Conservation (phyloP, 1,139 yeast genomes). For the Pneumocystis canis region DNA sequence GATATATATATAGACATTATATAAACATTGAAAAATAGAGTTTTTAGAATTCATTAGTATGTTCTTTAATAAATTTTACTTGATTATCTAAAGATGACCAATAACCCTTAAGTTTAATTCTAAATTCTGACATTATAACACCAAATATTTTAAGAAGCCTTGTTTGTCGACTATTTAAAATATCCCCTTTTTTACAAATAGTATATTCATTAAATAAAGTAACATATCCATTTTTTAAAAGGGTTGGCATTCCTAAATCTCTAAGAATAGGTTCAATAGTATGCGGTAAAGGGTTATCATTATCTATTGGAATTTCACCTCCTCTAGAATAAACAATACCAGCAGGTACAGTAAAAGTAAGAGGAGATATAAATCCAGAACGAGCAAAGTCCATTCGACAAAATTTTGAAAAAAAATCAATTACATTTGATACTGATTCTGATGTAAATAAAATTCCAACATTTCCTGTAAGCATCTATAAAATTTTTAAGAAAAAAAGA, state of each 20-base stretch:
- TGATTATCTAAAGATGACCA: conserved; percentile 25
- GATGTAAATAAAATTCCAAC: conserved; percentile 80
- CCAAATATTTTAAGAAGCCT: conserved; percentile 89
- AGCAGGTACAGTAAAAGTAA: conserved; percentile 70
- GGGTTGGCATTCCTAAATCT: conserved; percentile 81
- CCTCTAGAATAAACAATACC: conserved; percentile 92
- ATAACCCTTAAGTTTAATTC: conserved; percentile 61
- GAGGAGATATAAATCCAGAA: conserved; percentile 72
- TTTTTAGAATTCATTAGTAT: background rate
- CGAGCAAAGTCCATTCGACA: conserved; percentile 73
- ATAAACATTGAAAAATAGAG: background rate
- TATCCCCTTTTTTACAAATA: conserved; percentile 69
- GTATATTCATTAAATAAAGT: conserved; percentile 57
- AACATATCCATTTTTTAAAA: conserved; percentile 77
- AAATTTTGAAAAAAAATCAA: conserved; percentile 66
- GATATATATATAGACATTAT: background rate
- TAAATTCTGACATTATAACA: conserved; percentile 81
- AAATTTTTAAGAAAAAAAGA: conserved; percentile 4
- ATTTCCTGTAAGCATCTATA: conserved; percentile 41
- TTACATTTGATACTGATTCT: conserved; percentile 72
- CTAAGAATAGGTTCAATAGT: conserved; percentile 87
- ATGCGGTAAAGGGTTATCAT: conserved; percentile 93
- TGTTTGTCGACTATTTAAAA: conserved; percentile 80
- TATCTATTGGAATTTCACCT: conserved; percentile 77
- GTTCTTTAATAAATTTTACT: background rate